Conservation (phyloP, 73 alveolate species). For the Tetrahymena thermophila region DNA sequence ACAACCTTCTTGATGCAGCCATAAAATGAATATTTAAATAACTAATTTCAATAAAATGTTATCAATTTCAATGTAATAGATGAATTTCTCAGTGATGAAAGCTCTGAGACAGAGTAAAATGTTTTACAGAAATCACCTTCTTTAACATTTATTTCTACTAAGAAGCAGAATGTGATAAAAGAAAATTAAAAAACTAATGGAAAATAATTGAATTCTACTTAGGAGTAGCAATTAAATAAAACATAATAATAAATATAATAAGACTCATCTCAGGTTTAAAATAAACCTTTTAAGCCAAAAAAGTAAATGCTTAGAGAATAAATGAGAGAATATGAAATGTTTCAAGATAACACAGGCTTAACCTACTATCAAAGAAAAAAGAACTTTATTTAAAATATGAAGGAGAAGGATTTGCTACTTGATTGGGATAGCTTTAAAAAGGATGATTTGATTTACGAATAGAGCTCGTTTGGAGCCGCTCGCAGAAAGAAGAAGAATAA, state of each 20-base stretch:
- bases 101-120: not conserved
- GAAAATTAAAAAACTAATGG: not conserved
- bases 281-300: not conserved
- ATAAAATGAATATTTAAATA: not conserved
- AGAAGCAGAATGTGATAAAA: not conserved
- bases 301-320: not conserved
- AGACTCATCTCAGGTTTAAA: not conserved
- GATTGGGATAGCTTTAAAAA: not conserved
- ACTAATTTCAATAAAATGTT: not conserved
- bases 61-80: not conserved
- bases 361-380: not conserved
- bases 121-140: not conserved
- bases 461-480: not conserved
- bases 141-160: not conserved
- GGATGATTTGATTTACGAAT: not conserved
- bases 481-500: not conserved
- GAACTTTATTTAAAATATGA: not conserved
- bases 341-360: not conserved
- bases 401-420: not conserved
- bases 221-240: not conserved
- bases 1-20: not conserved
- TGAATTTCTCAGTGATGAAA: not conserved
- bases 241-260: not conserved
- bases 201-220: not conserved
- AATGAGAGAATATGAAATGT: not conserved